phyloP scores from a whole-genome alignment of 352 stramenopile genomes.

The Aphanomyces stellatus region DNA sequence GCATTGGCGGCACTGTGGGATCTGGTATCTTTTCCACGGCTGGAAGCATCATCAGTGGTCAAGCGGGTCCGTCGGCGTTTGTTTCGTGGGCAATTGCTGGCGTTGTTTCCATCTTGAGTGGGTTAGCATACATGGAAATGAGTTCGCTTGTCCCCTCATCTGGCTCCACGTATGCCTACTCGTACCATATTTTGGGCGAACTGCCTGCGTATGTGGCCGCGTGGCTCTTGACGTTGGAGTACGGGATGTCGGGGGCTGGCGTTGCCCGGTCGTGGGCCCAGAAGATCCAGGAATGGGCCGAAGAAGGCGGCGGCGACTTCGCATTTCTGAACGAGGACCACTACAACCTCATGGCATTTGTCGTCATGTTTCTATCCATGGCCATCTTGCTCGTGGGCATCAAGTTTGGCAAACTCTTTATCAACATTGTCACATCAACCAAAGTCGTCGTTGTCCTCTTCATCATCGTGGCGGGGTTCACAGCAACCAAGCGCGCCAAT shows the following conservation, averaged over 20 bases:
- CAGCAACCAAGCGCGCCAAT: slow-evolving; percentile 70
- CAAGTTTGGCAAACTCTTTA: slow-evolving; percentile 81
- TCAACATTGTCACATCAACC: slow-evolving; percentile 78
- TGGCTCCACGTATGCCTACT: slow-evolving; percentile 88
- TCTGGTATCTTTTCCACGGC: slow-evolving; percentile 54
- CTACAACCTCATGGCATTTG: slow-evolving; percentile 42
- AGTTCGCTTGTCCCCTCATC: slow-evolving; percentile 79
- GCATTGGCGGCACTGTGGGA: slow-evolving; percentile 34
- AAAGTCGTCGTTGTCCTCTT: slow-evolving; percentile 85
- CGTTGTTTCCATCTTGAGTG: slow-evolving; percentile 67
- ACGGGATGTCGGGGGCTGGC: slow-evolving; percentile 81
- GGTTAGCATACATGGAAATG: slow-evolving; percentile 87
- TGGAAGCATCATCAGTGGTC: slow-evolving; percentile 48
- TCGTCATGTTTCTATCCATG: slow-evolving; percentile 68
- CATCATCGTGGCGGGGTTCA: slow-evolving; percentile 86
- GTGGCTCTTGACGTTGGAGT: slow-evolving; percentile 87
- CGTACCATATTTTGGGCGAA: slow-evolving; percentile 89
- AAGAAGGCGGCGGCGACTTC: slow-evolving; percentile 33
- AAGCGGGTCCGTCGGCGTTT: slow-evolving; percentile 65
- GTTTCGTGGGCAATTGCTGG: slow-evolving; percentile 78
- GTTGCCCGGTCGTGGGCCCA: slow-evolving; percentile 88
- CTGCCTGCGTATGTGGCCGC: slow-evolving; percentile 84
- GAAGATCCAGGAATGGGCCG: slow-evolving; percentile 73
- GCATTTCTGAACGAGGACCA: slow-evolving; percentile 51
- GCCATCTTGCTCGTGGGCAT: slow-evolving; percentile 71